Conservation (phyloP, 768 basidiomycete species). For the Mycena venus region DNA sequence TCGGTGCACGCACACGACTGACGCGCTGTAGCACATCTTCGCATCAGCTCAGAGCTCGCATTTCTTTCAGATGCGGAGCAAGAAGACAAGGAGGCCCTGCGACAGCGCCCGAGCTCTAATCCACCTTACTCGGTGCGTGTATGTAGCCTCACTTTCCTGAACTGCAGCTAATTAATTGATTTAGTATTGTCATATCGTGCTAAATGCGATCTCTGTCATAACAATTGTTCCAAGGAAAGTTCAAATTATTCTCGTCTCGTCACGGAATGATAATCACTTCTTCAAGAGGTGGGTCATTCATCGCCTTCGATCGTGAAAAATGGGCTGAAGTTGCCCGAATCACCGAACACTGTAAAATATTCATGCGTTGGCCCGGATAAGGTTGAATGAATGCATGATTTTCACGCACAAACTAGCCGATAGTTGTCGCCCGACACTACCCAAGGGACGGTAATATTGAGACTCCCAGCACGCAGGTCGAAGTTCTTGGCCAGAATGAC, state of each 20-base stretch:
- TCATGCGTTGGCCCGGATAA: neutral
- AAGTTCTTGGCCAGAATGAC: slow-evolving; percentile 37
- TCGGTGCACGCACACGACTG: neutral
- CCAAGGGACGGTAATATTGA: slow-evolving; percentile 33
- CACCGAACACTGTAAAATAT: slow-evolving; percentile 44
- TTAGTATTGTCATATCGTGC: too few species aligned
- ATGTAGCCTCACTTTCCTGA: too few species aligned
- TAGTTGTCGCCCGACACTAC: slow-evolving; percentile 36
- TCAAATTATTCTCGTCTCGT: neutral
- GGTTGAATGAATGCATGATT: neutral
- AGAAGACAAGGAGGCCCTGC: slow-evolving; percentile 9
- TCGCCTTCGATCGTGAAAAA: slow-evolving; percentile 41
- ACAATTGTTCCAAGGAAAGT: too few species aligned
- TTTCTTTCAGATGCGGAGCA: slow-evolving; percentile 19
- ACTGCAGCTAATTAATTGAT: too few species aligned
- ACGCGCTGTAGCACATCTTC: neutral
- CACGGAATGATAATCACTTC: neutral
- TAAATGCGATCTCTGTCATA: too few species aligned
- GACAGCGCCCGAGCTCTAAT: neutral
- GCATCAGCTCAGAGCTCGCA: neutral
- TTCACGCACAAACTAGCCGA: slow-evolving; percentile 39
- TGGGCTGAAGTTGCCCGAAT: slow-evolving; percentile 46
- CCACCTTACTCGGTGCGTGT: too few species aligned
- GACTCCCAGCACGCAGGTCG: slow-evolving; percentile 34
- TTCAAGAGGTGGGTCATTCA: neutral